phyloP scores from a whole-genome alignment of 2,329 filamentous ascomycete species.

The Ceratocystis papillata region DNA sequence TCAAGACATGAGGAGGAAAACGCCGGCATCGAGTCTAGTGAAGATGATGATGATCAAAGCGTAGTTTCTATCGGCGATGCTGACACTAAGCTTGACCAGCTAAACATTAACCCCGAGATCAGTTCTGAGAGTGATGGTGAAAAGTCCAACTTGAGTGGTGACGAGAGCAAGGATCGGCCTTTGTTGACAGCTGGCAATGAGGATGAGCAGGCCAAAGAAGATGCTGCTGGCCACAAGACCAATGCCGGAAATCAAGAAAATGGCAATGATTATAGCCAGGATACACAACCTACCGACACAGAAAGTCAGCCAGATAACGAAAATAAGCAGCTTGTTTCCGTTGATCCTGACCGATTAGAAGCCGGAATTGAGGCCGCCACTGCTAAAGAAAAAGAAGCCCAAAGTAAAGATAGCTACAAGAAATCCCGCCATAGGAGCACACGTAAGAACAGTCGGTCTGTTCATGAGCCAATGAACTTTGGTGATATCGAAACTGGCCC shows the following conservation, averaged over 20 bases:
- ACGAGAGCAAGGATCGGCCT: not conserved
- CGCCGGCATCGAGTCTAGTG: not conserved
- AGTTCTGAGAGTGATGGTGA: slow-evolving; percentile 5
- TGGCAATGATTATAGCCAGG: not conserved
- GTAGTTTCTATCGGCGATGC: not conserved
- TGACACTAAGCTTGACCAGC: not conserved
- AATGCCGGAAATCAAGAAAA: not conserved
- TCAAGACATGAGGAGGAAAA: not conserved
- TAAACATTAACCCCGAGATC: slow-evolving; percentile 3
- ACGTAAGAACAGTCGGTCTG: slow-evolving; percentile 3
- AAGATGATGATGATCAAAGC: not conserved
- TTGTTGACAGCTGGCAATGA: slow-evolving; percentile 16
- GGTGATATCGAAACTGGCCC: not conserved
- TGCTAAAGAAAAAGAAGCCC: slow-evolving; percentile 6
- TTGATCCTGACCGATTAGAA: not conserved
- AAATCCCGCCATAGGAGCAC: not conserved
- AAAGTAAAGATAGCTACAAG: not conserved
- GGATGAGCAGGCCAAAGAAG: not conserved
- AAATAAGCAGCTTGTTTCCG: slow-evolving; percentile 11
- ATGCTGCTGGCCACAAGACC: not conserved
- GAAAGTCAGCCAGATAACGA: not conserved
- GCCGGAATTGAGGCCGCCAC: not conserved
- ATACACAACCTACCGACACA: not conserved
- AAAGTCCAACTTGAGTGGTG: not conserved
- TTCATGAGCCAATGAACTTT: not conserved